These are phyloP conservation scores for Rhodocollybia butyracea DNA, from an alignment of 768 basidiomycete genomes.

Conservation along the genomic window DNA sequence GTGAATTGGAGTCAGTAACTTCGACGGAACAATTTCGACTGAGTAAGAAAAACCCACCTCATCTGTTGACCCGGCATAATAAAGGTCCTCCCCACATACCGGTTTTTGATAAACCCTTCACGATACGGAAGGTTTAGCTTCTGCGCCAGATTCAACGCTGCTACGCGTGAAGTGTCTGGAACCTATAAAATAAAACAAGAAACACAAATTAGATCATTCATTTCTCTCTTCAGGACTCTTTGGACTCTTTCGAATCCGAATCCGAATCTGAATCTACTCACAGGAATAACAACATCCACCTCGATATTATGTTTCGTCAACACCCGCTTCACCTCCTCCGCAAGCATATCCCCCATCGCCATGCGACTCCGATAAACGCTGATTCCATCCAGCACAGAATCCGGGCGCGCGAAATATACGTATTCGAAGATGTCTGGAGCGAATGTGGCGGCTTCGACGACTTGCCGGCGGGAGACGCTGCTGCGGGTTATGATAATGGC, in stretches of 20 bases:
- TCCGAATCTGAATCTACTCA: constrained; percentile 30
- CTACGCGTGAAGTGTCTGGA: constrained; percentile 95
- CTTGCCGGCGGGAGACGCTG: constrained; percentile 70
- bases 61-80: constrained; percentile 99
- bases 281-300: constrained; percentile 97
- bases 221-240: constrained; percentile 4
- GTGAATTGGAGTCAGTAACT: background rate
- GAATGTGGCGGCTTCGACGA: constrained; percentile 68
- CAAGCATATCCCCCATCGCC: constrained; percentile 98
- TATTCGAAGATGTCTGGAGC: constrained; percentile 99
- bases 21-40: background rate
- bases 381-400: constrained; percentile 95
- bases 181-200: no score
- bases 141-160: constrained; percentile 93
- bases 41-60: constrained; percentile 44
- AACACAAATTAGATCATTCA: no score
- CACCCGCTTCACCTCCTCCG: constrained; percentile 78
- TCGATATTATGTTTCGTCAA: constrained; percentile 62
- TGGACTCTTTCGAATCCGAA: no score
- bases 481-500: constrained; percentile 92
- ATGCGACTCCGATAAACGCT: constrained; percentile 97
- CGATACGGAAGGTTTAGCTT: constrained; percentile 87
- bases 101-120: constrained; percentile 98
- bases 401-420: constrained; percentile 97
- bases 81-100: constrained; percentile 97